Evolutionary conservation across 2,329 filamentous ascomycete species (phyloP).

Genomic region (Fusarium torulosum): DNA sequence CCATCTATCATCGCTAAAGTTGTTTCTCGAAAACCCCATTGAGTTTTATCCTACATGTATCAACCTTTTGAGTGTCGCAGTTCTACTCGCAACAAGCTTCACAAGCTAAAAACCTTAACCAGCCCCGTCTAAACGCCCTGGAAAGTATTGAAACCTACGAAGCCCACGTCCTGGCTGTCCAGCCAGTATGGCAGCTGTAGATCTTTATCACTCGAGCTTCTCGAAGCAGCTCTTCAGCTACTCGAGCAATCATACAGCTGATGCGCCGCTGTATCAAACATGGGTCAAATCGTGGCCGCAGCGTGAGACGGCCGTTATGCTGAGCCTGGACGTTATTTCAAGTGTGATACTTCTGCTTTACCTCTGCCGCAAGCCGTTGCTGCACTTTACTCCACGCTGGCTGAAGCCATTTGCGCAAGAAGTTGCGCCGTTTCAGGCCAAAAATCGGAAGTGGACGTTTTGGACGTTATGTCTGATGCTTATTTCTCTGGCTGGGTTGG

Average conservation of each 20-base stretch:
- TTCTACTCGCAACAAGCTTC: neutral
- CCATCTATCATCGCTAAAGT: neutral
- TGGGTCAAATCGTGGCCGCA: constrained; percentile 21
- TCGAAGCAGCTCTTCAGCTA: constrained; percentile 27
- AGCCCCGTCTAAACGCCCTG: constrained; percentile 2
- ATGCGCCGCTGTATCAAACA: neutral
- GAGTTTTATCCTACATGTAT: neutral
- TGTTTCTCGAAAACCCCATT: neutral
- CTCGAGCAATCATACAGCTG: neutral
- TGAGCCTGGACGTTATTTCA: constrained; percentile 45
- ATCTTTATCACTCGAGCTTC: constrained; percentile 28
- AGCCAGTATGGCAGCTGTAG: constrained; percentile 29
- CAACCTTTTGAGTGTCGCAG: neutral
- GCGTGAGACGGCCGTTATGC: constrained; percentile 35
- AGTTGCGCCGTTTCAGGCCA: constrained; percentile 39
- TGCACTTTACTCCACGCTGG: constrained; percentile 55
- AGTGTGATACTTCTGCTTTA: constrained; percentile 50
- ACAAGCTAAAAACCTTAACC: constrained; percentile 21
- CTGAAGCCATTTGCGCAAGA: constrained; percentile 60
- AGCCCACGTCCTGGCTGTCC: neutral
- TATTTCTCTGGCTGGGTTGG: constrained; percentile 53
- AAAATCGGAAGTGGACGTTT: constrained; percentile 53
- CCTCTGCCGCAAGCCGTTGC: constrained; percentile 44
- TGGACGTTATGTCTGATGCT: constrained; percentile 55
- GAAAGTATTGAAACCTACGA: neutral